Evolutionary conservation across 106 monocot genomes (phyloP).

Genomic region (Allium fistulosum): DNA sequence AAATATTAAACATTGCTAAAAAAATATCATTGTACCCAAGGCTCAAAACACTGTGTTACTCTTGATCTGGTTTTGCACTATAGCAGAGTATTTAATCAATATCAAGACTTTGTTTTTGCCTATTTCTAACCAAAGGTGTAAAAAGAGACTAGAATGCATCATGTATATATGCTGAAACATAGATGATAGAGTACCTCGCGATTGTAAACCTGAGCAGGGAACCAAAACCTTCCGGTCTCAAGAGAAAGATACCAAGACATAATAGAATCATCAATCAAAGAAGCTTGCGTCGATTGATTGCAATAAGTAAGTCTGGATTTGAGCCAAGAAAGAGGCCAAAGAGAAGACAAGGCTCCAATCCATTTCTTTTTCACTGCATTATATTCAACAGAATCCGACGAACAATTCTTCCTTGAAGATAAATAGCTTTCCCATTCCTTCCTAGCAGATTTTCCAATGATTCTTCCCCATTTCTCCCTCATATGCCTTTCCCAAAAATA

Average conservation of each 20-base stretch:
- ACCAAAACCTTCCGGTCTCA: conserved; percentile 76
- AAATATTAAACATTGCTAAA: not conserved
- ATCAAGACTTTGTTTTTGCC: not conserved
- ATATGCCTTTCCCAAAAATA: conserved; percentile 79
- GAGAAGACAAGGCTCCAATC: conserved; percentile 23
- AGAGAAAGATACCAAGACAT: conserved; percentile 59
- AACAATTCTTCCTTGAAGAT: conserved; percentile 5
- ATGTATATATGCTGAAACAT: not conserved
- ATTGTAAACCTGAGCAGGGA: conserved; percentile 91
- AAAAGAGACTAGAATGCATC: not conserved
- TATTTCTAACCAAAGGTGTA: too few relatives aligned
- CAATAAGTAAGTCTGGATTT: conserved; percentile 12
- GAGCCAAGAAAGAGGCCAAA: conserved; percentile 55
- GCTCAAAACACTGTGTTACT: not conserved
- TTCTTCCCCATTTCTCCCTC: conserved; percentile 63
- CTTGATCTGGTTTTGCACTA: not conserved
- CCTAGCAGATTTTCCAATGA: conserved; percentile 29
- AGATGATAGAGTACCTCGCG: conserved; percentile 56
- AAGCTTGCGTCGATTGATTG: not conserved
- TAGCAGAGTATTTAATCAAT: not conserved
- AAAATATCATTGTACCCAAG: not conserved
- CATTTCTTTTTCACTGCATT: conserved; percentile 12
- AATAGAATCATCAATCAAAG: conserved; percentile 23
- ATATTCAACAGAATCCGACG: not conserved
- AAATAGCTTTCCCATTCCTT: conserved; percentile 46